Conservation (phyloP, 2,329 filamentous ascomycete species). For the Fusarium nelsonii region DNA sequence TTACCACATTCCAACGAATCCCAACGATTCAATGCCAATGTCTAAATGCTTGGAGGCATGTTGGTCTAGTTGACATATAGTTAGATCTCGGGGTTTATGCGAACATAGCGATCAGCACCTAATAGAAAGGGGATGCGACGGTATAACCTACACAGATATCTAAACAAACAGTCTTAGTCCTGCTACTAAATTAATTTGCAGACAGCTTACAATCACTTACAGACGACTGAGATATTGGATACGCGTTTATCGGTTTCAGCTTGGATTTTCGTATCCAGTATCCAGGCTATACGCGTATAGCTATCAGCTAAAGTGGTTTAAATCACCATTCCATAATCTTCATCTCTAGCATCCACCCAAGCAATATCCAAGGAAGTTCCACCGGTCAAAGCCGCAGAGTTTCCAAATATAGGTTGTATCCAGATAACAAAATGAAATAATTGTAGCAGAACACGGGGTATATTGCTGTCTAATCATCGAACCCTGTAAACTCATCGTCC, state of each 20-base stretch:
- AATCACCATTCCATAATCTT: not conserved
- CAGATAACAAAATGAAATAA: not conserved
- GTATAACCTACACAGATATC: not conserved
- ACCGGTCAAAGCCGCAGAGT: not conserved
- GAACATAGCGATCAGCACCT: not conserved
- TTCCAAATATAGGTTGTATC: constrained; percentile 8
- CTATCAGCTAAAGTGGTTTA: not conserved
- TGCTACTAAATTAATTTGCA: too few species aligned
- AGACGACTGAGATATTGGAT: not conserved
- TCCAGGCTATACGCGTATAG: constrained; percentile 36
- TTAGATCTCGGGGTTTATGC: not conserved
- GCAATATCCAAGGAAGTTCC: constrained; percentile 4
- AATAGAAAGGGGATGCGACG: not conserved
- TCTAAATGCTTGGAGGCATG: not conserved
- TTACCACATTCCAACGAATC: not conserved
- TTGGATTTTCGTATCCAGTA: constrained; percentile 37
- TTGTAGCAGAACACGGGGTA: constrained; percentile 39
- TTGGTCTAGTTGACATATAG: not conserved
- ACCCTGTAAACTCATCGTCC: constrained; percentile 70
- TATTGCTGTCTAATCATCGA: constrained; percentile 60
- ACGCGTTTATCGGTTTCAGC: constrained; percentile 34
- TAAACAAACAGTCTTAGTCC: too few species aligned
- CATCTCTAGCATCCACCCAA: not conserved
- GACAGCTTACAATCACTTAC: not conserved
- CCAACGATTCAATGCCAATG: too few species aligned